These are phyloP conservation scores for Datura wrightii DNA, from an alignment of 257 asterid genomes.

Conservation along the genomic window DNA sequence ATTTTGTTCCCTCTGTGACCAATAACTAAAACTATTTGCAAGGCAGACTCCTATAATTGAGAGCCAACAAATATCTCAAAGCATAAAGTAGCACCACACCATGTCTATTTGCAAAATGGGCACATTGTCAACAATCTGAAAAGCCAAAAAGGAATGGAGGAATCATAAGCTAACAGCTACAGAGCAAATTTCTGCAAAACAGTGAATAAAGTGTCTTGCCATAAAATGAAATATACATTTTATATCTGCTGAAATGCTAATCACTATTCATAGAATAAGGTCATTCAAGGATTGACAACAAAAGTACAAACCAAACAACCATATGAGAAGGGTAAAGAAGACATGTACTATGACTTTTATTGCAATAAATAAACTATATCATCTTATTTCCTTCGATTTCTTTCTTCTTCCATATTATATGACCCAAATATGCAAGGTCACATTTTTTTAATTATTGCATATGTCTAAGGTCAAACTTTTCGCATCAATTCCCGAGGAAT, in stretches of 20 bases:
- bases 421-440: not conserved
- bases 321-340: not conserved
- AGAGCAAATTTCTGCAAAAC: not conserved
- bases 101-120: conserved; percentile 91
- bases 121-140: conserved; percentile 91
- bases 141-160: conserved; percentile 34
- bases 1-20: too few species aligned
- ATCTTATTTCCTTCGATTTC: not conserved
- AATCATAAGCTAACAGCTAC: conserved; percentile 26
- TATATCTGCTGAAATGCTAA: not conserved
- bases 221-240: not conserved
- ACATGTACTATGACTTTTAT: not conserved
- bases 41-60: conserved; percentile 87
- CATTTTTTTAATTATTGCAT: not conserved
- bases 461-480: not conserved
- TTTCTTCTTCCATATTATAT: not conserved
- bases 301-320: not conserved
- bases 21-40: conserved; percentile 36
- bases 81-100: conserved; percentile 98
- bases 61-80: conserved; percentile 88
- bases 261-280: not conserved
- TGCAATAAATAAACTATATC: not conserved
- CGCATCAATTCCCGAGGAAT: not conserved
- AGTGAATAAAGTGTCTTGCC: not conserved
- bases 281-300: not conserved